Evolutionary conservation across 2,329 filamentous ascomycete species (phyloP).

Genomic region (Magnaporthiopsis incrustans): DNA sequence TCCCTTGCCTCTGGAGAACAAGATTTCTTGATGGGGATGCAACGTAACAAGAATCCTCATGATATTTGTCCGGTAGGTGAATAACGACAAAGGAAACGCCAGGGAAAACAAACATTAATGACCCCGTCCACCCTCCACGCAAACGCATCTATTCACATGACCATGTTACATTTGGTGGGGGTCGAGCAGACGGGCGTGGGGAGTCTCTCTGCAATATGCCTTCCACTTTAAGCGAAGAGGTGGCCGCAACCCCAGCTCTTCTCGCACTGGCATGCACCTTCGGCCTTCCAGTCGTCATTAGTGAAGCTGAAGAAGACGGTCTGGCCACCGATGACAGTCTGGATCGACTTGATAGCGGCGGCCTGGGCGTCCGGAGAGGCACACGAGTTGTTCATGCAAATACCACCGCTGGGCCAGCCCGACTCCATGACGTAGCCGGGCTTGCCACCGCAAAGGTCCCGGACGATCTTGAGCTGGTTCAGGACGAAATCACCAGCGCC

Average conservation of each 20-base stretch:
- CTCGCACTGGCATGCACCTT: constrained; percentile 65
- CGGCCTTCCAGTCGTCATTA: constrained; percentile 75
- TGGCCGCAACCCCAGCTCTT: constrained; percentile 65
- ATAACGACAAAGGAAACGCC: constrained; percentile 4
- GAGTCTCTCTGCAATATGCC: background rate
- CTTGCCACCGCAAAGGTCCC: constrained; percentile 61
- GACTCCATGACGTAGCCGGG: constrained; percentile 78
- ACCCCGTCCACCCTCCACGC: background rate
- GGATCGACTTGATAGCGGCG: constrained; percentile 64
- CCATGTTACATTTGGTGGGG: background rate
- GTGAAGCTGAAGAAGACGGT: constrained; percentile 75
- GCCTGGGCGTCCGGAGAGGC: constrained; percentile 61
- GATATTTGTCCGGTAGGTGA: background rate
- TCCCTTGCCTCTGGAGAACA: background rate
- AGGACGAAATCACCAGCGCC: constrained; percentile 70
- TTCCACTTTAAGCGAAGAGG: constrained; percentile 29
- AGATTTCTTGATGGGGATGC: background rate
- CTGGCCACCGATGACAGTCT: constrained; percentile 54
- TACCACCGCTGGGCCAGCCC: constrained; percentile 73
- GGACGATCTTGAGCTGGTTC: constrained; percentile 64
- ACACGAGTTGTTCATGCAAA: constrained; percentile 63
- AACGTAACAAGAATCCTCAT: background rate
- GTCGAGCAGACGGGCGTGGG: background rate
- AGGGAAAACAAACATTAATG: constrained; percentile 1
- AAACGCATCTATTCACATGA: background rate